Evolutionary conservation across 2,329 filamentous ascomycete species (phyloP).

Genomic region (Phoma sp.): DNA sequence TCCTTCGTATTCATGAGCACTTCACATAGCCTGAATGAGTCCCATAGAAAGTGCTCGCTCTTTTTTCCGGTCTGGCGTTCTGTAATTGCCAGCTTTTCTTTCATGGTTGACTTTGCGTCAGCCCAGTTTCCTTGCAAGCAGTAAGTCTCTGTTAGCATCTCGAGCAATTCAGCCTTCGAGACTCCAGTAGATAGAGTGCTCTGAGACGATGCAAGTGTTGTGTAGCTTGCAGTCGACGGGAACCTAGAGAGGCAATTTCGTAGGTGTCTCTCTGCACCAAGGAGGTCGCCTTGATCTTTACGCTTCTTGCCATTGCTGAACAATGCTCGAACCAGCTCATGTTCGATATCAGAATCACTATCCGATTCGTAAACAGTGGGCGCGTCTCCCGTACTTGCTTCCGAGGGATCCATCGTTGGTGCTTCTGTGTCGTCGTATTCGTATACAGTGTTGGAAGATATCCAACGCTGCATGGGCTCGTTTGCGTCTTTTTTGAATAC

Average conservation of each 20-base stretch:
- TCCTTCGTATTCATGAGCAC: slow-evolving; percentile 25
- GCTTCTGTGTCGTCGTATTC: slow-evolving; percentile 24
- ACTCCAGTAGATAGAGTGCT: slow-evolving; percentile 9
- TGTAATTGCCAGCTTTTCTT: slow-evolving; percentile 26
- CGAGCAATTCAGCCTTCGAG: slow-evolving; percentile 21
- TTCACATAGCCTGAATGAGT: slow-evolving; percentile 21
- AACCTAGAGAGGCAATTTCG: slow-evolving; percentile 25
- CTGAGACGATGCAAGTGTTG: slow-evolving; percentile 13
- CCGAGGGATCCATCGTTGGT: slow-evolving; percentile 14
- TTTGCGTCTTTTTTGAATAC: slow-evolving; percentile 22
- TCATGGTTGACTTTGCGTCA: slow-evolving; percentile 24
- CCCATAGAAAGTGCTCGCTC: slow-evolving; percentile 21
- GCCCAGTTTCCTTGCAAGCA: slow-evolving; percentile 16
- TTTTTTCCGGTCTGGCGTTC: slow-evolving; percentile 26
- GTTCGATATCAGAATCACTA: slow-evolving; percentile 28
- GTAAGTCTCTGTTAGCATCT: slow-evolving; percentile 21
- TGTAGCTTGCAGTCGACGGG: slow-evolving; percentile 14
- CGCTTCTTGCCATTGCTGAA: slow-evolving; percentile 22
- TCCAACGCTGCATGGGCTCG: slow-evolving; percentile 28
- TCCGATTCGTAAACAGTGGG: slow-evolving; percentile 23
- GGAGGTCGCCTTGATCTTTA: slow-evolving; percentile 21
- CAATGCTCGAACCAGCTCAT: slow-evolving; percentile 24
- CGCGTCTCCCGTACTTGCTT: slow-evolving; percentile 16
- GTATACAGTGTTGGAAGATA: slow-evolving; percentile 29
- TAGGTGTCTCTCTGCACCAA: slow-evolving; percentile 21